Percentiles rank a stretch among this genome's conserved stretches.
Evolutionary conservation across 192 early-diverging fungal species (phyloP).

Genomic region (Gaertneriomyces sp.): DNA sequence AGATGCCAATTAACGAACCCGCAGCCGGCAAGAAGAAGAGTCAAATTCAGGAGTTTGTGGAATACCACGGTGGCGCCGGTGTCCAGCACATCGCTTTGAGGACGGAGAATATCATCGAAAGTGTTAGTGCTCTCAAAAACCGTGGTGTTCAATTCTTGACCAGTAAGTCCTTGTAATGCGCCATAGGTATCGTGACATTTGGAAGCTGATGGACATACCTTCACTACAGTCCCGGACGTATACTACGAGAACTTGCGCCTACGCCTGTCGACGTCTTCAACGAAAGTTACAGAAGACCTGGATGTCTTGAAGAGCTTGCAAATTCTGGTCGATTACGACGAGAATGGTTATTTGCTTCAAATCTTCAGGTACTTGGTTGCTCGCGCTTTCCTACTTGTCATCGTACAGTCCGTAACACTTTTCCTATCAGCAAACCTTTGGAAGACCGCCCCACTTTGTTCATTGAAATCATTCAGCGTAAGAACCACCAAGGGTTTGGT

Average conservation of each 20-base stretch:
- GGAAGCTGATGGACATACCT: neutral
- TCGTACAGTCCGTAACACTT: neutral
- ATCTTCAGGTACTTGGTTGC: conserved; percentile 53
- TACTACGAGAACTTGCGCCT: conserved; percentile 87
- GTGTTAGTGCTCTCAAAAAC: conserved; percentile 73
- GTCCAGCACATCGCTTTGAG: conserved; percentile 88
- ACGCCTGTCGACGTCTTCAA: conserved; percentile 64
- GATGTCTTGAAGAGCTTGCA: conserved; percentile 76
- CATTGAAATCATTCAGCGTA: conserved; percentile 95
- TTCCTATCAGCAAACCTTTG: conserved; percentile 66
- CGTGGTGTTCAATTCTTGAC: conserved; percentile 88
- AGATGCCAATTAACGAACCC: conserved; percentile 98
- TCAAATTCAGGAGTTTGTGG: conserved; percentile 91
- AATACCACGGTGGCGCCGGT: conserved; percentile 69
- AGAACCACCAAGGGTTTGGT: conserved; percentile 88
- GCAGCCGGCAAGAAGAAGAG: conserved; percentile 89
- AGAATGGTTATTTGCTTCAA: conserved; percentile 92
- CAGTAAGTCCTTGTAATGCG: conserved; percentile 24
- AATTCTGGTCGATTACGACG: conserved; percentile 95
- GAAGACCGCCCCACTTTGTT: conserved; percentile 96
- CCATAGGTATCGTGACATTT: neutral
- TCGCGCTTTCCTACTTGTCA: conserved; percentile 37
- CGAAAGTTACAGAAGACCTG: conserved; percentile 77
- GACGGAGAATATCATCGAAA: conserved; percentile 80
- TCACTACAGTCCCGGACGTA: conserved; percentile 56